Evolutionary conservation across 2,329 filamentous ascomycete species (phyloP).

Genomic region (Nemania sp.): DNA sequence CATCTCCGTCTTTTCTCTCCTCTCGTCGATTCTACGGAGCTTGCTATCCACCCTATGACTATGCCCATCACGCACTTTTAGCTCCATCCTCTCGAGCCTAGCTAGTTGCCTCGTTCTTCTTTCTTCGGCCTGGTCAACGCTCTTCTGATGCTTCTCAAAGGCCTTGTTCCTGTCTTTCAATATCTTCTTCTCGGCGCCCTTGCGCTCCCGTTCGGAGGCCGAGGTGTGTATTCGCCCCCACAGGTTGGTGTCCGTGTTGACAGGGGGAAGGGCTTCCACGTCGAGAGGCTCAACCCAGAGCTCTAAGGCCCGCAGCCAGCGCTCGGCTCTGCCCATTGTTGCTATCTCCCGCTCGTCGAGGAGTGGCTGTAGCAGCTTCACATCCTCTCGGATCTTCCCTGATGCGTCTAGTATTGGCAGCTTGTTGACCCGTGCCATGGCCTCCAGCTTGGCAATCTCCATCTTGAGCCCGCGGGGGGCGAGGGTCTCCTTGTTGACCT

Average conservation of each 20-base stretch:
- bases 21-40: constrained; percentile 27
- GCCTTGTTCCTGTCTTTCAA: constrained; percentile 23
- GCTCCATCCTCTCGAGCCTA: constrained; percentile 29
- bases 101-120: constrained; percentile 14
- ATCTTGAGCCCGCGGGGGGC: constrained; percentile 31
- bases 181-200: constrained; percentile 16
- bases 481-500: constrained; percentile 26
- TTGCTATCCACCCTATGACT: constrained; percentile 20
- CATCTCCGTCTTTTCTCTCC: constrained; percentile 26
- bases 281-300: constrained; percentile 29
- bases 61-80: constrained; percentile 4
- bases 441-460: constrained; percentile 33
- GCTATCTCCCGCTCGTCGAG: constrained; percentile 15
- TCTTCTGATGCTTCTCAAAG: constrained; percentile 25
- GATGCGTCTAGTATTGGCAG: constrained; percentile 26
- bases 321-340: constrained; percentile 10
- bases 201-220: constrained; percentile 31
- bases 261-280: constrained; percentile 18
- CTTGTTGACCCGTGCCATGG: constrained; percentile 26
- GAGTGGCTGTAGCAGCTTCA: constrained; percentile 22
- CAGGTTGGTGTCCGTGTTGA: constrained; percentile 27
- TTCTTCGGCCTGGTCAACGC: constrained; percentile 20
- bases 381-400: constrained; percentile 18
- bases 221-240: constrained; percentile 25
- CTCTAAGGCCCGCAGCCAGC: constrained; percentile 28